phyloP scores from a whole-genome alignment of 148 eudicot species.

The Amaranthus palmeri region DNA sequence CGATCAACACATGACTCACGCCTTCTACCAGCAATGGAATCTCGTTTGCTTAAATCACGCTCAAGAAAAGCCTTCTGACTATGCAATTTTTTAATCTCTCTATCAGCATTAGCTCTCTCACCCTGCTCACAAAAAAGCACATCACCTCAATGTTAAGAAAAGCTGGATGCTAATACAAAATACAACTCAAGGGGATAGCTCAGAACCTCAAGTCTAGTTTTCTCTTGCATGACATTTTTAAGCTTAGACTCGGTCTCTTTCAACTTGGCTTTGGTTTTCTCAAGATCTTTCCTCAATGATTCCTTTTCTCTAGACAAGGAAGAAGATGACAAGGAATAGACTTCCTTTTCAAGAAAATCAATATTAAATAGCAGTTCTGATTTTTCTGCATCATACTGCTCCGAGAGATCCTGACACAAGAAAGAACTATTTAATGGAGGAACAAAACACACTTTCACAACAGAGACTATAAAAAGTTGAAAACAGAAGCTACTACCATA shows the following conservation, averaged over 20 bases:
- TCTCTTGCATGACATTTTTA: slow-evolving; percentile 82
- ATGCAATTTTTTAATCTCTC: slow-evolving; percentile 69
- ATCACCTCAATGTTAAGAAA: neutral
- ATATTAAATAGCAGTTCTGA: slow-evolving; percentile 51
- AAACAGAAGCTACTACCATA: slow-evolving; percentile 37
- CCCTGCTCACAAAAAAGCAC: slow-evolving; percentile 46
- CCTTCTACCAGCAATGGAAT: slow-evolving; percentile 66
- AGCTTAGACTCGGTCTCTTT: slow-evolving; percentile 83
- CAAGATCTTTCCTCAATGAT: slow-evolving; percentile 80
- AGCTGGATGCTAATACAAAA: slow-evolving; percentile 2
- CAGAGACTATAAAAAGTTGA: neutral
- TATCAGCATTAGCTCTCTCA: slow-evolving; percentile 84
- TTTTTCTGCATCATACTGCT: slow-evolving; percentile 52
- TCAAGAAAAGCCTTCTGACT: slow-evolving; percentile 77
- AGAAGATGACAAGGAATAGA: slow-evolving; percentile 57
- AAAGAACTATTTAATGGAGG: slow-evolving; percentile 8
- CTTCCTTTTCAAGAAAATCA: slow-evolving; percentile 57
- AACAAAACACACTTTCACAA: slow-evolving; percentile 5
- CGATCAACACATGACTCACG: slow-evolving; percentile 67
- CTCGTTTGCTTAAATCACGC: slow-evolving; percentile 79
- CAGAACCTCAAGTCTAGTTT: slow-evolving; percentile 88
- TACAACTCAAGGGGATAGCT: slow-evolving; percentile 13
- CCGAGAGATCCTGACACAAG: slow-evolving; percentile 54
- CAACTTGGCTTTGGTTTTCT: slow-evolving; percentile 73
- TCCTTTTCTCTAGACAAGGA: slow-evolving; percentile 79